Conservation (phyloP, 1,284 basidiomycete genomes). For the Cryptococcus sp. region DNA sequence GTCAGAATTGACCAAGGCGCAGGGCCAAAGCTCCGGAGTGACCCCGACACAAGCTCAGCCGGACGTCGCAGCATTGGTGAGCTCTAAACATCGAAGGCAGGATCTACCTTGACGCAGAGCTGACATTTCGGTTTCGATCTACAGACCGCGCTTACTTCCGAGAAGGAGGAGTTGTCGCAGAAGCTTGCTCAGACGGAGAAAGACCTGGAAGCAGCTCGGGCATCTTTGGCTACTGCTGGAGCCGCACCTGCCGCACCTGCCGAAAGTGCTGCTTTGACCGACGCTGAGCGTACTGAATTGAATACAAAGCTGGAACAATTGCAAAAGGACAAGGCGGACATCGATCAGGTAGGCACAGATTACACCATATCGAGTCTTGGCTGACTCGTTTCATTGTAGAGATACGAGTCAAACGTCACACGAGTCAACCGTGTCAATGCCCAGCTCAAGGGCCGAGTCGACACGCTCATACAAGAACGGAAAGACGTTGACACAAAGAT, state of each 20-base stretch:
- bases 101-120: background rate
- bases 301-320: constrained; percentile 22
- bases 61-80: constrained; percentile 30
- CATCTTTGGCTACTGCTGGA: constrained; percentile 16
- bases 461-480: constrained; percentile 21
- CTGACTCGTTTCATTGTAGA: constrained; percentile 12
- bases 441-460: constrained; percentile 20
- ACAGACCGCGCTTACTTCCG: constrained; percentile 28
- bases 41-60: constrained; percentile 5
- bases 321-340: constrained; percentile 19
- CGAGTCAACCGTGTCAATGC: constrained; percentile 43
- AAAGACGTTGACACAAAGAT: constrained; percentile 10
- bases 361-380: background rate
- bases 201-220: constrained; percentile 40
- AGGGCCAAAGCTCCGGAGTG: constrained; percentile 9
- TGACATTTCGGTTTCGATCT: background rate
- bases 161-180: constrained; percentile 39
- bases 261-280: constrained; percentile 7
- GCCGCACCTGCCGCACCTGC: constrained; percentile 9
- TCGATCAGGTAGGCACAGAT: constrained; percentile 22
- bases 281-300: constrained; percentile 16
- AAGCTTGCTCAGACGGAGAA: constrained; percentile 41
- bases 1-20: constrained; percentile 34
- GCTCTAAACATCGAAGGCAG: constrained; percentile 1
- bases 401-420: constrained; percentile 41